A percentile compares a stretch with the other conserved stretches of the same genome.
phyloP scores from a whole-genome alignment of 1,139 yeast genomes.

The Blastobotrys apis region DNA sequence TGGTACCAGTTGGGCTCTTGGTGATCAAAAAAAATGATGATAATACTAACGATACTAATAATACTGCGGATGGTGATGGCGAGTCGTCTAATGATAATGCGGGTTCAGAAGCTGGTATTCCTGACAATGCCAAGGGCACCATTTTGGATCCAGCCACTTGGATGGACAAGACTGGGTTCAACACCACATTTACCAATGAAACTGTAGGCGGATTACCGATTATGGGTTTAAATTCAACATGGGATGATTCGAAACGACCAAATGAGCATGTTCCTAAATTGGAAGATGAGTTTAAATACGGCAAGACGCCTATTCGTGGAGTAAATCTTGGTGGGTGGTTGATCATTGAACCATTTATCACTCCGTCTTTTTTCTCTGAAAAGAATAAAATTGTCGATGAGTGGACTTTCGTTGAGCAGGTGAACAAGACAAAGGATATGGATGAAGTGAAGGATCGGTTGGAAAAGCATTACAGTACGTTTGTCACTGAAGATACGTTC shows the following conservation, averaged over 20 bases:
- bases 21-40: constrained; percentile 23
- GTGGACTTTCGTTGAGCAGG: constrained; percentile 40
- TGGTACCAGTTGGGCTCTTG: constrained; percentile 33
- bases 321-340: constrained; percentile 93
- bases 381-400: constrained; percentile 32
- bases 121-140: constrained; percentile 28
- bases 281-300: constrained; percentile 41
- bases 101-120: constrained; percentile 15
- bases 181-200: constrained; percentile 35
- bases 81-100: background rate
- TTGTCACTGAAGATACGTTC: constrained; percentile 71
- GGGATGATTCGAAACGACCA: constrained; percentile 30
- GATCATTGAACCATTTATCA: constrained; percentile 75
- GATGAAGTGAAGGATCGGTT: constrained; percentile 38
- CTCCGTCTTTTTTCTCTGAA: constrained; percentile 65
- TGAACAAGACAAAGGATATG: constrained; percentile 46
- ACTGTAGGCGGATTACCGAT: constrained; percentile 37
- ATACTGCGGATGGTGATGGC: background rate
- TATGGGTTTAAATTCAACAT: constrained; percentile 36
- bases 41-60: background rate
- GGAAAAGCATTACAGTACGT: constrained; percentile 66
- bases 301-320: constrained; percentile 55
- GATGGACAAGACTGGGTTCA: constrained; percentile 35
- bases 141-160: constrained; percentile 34
- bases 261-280: constrained; percentile 32